Evolutionary conservation across 208 protist genomes (phyloP), one percentile per base, ranked within the genome.

Genomic region (Herpetomonas samuelpessoai): DNA sequence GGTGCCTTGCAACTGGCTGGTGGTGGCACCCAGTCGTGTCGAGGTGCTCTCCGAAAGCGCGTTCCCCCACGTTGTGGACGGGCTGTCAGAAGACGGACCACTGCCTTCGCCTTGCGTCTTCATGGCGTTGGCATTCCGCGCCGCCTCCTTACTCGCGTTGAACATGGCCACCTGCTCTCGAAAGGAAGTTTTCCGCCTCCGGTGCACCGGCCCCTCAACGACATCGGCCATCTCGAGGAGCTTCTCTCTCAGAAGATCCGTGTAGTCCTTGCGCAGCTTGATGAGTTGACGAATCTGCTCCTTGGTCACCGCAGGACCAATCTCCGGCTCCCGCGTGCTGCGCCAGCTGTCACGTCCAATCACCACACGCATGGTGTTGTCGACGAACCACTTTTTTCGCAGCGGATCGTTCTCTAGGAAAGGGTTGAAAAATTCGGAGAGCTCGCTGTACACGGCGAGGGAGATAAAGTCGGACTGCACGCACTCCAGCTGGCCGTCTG

Each of bases 371-470:
- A 74, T 81, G 19, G 71, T 64, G 14, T 57, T 69, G 60, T 81
- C 78, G 1, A 84, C 30, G 60, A 68, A 78, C 78, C 78, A 84
- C 64, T 62, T 65, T 12, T 76, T 41, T 19, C 57, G 70, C 0
- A 59, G 53, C 58, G 70, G 61, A 10, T 71, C 64, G 4, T 54
- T 49, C 2, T 6, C 46, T n/a, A 78, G 44, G 25, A 84, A 84
- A 12, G 54, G 35, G 1, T 21, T 51, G 52, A 75, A 60, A 56
- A 71, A 75, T 29, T 56, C 25, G 19, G 65, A 68, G 62, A 79
- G 57, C 3, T 38, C 26, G 0, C 57, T n/a, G 54, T 74, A 80
- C 41, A 67, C 22, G 18, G 54, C 55, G 0, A 7, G n/a, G 1
- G 41, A 65, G 18, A 84, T 12, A 29, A 84, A 79, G 38, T 59